Conservation (phyloP, 2,329 filamentous ascomycete species). For the Fusarium sp. region DNA sequence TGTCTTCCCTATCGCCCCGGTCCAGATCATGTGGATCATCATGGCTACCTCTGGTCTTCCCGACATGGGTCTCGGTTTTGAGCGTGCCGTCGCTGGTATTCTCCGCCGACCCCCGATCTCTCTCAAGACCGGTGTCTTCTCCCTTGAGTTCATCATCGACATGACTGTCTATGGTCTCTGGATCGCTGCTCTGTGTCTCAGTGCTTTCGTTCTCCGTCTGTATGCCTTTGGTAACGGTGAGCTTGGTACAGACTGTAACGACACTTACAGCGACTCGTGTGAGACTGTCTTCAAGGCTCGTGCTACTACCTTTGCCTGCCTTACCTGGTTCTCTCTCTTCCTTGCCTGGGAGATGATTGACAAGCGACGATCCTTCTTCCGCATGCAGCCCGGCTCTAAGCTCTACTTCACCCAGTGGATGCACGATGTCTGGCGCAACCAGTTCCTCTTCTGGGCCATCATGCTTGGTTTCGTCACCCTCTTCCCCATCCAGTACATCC, state of each 20-base stretch:
- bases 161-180: slow-evolving; percentile 78
- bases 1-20: slow-evolving; percentile 80
- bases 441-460: slow-evolving; percentile 79
- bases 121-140: slow-evolving; percentile 75
- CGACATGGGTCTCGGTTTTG: slow-evolving; percentile 84
- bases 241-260: slow-evolving; percentile 74
- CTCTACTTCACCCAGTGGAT: slow-evolving; percentile 77
- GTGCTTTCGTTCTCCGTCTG: slow-evolving; percentile 74
- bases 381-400: slow-evolving; percentile 76
- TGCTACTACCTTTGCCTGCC: slow-evolving; percentile 79
- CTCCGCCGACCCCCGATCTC: slow-evolving; percentile 77
- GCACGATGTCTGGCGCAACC: slow-evolving; percentile 78
- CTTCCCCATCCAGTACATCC: slow-evolving; percentile 72
- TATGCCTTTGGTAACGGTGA: slow-evolving; percentile 75
- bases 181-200: slow-evolving; percentile 76
- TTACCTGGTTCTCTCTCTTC: slow-evolving; percentile 84
- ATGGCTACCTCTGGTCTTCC: slow-evolving; percentile 83
- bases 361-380: slow-evolving; percentile 81
- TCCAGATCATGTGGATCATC: slow-evolving; percentile 87
- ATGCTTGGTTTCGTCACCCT: slow-evolving; percentile 63
- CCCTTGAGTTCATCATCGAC: slow-evolving; percentile 75
- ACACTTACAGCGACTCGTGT: slow-evolving; percentile 67
- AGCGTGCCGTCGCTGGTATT: slow-evolving; percentile 78
- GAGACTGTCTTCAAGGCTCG: slow-evolving; percentile 79
- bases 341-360: slow-evolving; percentile 85